Evolutionary conservation across 345 rosid genomes (phyloP).

Genomic region (Aurinia saxatilis): DNA sequence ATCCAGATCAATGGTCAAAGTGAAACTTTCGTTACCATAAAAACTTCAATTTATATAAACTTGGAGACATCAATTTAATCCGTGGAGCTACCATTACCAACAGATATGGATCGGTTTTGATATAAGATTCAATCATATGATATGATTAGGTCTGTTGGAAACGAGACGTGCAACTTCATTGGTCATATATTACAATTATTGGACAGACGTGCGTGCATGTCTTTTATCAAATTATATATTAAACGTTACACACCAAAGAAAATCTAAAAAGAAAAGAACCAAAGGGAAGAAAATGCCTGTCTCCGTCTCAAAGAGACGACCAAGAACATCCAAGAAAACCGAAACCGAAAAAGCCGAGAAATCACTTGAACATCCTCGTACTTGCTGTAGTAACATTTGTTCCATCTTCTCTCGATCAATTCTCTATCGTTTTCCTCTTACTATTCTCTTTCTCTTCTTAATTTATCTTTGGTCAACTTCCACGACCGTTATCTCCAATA

Average conservation of each 20-base stretch:
- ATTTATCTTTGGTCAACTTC: constrained; percentile 69
- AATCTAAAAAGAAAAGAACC: neutral
- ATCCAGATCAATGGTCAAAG: too few relatives aligned
- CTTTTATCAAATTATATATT: constrained; percentile 19
- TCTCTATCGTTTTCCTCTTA: constrained; percentile 42
- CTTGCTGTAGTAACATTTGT: constrained; percentile 14
- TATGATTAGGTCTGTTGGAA: neutral
- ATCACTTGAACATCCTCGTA: constrained; percentile 4
- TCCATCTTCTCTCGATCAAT: constrained; percentile 28
- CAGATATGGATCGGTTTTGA: neutral
- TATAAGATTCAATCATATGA: neutral
- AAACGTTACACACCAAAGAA: constrained; percentile 21
- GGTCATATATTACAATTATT: constrained; percentile 3
- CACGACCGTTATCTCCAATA: constrained; percentile 58
- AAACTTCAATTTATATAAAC: too few relatives aligned
- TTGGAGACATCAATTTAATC: neutral
- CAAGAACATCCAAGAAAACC: constrained; percentile 27
- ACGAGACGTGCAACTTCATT: constrained; percentile 23
- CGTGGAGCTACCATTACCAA: too few relatives aligned
- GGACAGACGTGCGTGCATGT: constrained; percentile 23
- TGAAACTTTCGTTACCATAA: too few relatives aligned
- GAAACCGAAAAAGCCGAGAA: constrained; percentile 18
- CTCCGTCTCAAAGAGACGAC: constrained; percentile 43
- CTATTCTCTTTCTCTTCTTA: constrained; percentile 37
- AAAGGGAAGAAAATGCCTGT: constrained; percentile 38